Evolutionary conservation across 1,284 basidiomycete genomes (phyloP), one percentile per base, ranked within the genome.

Genomic region (Irpex rosettiformis): DNA sequence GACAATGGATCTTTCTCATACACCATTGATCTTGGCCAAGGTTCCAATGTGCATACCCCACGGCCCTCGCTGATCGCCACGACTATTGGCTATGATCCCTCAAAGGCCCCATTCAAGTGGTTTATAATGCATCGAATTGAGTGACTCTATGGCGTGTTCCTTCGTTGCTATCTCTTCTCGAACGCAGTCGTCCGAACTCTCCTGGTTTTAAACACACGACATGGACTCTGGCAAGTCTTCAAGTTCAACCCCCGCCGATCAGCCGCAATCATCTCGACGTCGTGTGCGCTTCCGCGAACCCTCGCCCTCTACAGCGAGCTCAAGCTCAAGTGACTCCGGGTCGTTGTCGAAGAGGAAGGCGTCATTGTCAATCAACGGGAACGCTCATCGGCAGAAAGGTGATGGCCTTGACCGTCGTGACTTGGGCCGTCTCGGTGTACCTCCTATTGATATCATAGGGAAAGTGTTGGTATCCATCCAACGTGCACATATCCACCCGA

Each of bases 401-500:
- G 43, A 45, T 45, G n/a, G 43, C 7, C 16, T 16, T 37, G 7
- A 7, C 33, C 33, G 33, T 55, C 43, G 16, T n/a, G 7, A 18
- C 21, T 18, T 45, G 33, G n/a, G 8, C 43, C 21, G 13, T 5
- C 29, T 75, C 59, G 83, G 83, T 40, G 69, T 82, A 51, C 76
- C 82, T 61, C 84, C 83, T 2, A 62, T 69, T 47, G 62, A 70
- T 57, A 71, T 86, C 60, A 69, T 80, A 52, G 85, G 84, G 56
- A 86, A 83, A 67, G 70, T 75, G 5, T 71, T 87, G 43, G 77
- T 69, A 11, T 72, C 72, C 49, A 77, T 83, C 52, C 75, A 75
- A 6, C 78, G 77, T 57, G 86, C 84, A 0, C 66, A 72, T n/a
- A 72, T 66, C 7, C 85, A 88, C 62, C 85, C 85, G 0, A 73